These are phyloP conservation scores for Knoxdaviesia proteae DNA, from an alignment of 2,329 filamentous ascomycete genomes.

Conservation along the genomic window DNA sequence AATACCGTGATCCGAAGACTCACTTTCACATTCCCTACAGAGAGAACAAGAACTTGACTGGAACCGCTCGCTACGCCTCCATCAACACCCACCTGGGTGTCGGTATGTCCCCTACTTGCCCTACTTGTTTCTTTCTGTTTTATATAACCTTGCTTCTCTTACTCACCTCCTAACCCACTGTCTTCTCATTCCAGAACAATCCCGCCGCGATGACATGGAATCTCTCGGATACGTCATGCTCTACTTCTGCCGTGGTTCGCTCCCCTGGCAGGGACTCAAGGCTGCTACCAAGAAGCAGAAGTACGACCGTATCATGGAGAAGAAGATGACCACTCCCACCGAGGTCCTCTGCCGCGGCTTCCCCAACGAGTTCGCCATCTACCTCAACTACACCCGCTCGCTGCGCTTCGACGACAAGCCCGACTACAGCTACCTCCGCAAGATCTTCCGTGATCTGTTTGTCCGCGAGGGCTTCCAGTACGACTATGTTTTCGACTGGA, in stretches of 20 bases:
- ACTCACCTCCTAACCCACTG: slow-evolving; percentile 10
- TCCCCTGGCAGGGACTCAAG: slow-evolving; percentile 97
- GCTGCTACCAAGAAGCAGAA: slow-evolving; percentile 99
- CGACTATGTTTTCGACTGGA: slow-evolving; percentile 99
- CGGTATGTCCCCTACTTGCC: slow-evolving; percentile 28
- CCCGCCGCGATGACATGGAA: slow-evolving; percentile 97
- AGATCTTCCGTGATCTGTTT: slow-evolving; percentile 99
- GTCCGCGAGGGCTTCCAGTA: slow-evolving; percentile 99
- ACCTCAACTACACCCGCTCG: slow-evolving; percentile 96
- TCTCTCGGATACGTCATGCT: slow-evolving; percentile 98
- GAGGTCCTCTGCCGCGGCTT: slow-evolving; percentile 98
- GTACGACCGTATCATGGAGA: slow-evolving; percentile 99
- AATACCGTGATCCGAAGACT: slow-evolving; percentile 98
- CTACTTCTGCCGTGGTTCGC: slow-evolving; percentile 97
- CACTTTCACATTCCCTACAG: slow-evolving; percentile 99
- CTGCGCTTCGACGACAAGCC: slow-evolving; percentile 99
- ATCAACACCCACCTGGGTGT: slow-evolving; percentile 98
- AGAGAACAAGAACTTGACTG: slow-evolving; percentile 99
- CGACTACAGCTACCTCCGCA: slow-evolving; percentile 97
- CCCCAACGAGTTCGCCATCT: slow-evolving; percentile 98
- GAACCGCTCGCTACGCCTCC: slow-evolving; percentile 92
- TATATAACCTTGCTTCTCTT: slow-evolving; percentile 9
- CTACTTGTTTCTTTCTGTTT: background rate
- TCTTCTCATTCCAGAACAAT: slow-evolving; percentile 45
- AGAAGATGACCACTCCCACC: slow-evolving; percentile 99